Percentiles rank a stretch among this genome's conserved stretches.
These are phyloP conservation scores for Xylaria intraflava DNA, from an alignment of 495 filamentous ascomycete species.

Conservation along the genomic window DNA sequence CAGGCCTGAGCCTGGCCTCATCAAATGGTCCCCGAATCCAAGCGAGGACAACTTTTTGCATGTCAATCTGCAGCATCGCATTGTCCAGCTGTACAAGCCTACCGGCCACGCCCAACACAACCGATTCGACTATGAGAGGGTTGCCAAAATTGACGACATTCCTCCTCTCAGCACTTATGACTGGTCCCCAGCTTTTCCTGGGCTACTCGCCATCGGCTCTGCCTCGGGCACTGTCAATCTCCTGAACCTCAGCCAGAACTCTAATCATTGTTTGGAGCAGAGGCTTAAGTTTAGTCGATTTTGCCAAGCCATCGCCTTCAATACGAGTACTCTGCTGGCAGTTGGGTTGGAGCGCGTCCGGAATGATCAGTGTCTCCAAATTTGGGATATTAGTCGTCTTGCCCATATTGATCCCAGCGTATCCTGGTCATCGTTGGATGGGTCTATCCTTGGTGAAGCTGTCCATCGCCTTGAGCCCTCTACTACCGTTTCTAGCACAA, in stretches of 20 bases:
- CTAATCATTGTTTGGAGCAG: slow-evolving; percentile 60
- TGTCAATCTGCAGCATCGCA: slow-evolving; percentile 73
- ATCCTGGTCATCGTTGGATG: slow-evolving; percentile 32
- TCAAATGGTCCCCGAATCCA: slow-evolving; percentile 86
- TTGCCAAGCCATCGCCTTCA: slow-evolving; percentile 91
- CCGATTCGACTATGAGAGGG: slow-evolving; percentile 56
- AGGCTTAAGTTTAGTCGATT: slow-evolving; percentile 77
- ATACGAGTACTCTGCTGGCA: slow-evolving; percentile 67
- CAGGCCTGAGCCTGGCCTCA: slow-evolving; percentile 48
- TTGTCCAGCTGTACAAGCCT: slow-evolving; percentile 72
- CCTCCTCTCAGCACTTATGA: slow-evolving; percentile 89
- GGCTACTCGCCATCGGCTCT: slow-evolving; percentile 78
- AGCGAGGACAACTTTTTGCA: slow-evolving; percentile 62
- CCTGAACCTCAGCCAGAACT: slow-evolving; percentile 62
- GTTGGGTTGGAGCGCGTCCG: slow-evolving; percentile 85
- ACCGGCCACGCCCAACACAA: slow-evolving; percentile 49
- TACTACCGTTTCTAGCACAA: slow-evolving; percentile 81
- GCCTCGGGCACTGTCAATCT: slow-evolving; percentile 78
- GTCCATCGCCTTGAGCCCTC: slow-evolving; percentile 68
- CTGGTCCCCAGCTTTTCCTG: slow-evolving; percentile 69
- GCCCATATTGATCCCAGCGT: slow-evolving; percentile 36
- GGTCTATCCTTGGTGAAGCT: slow-evolving; percentile 49
- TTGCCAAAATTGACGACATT: slow-evolving; percentile 69
- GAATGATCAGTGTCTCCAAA: slow-evolving; percentile 86
- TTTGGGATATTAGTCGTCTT: slow-evolving; percentile 81